These are phyloP conservation scores for Thraustochytrium striatum DNA, from an alignment of 352 stramenopile genomes.

Conservation along the genomic window DNA sequence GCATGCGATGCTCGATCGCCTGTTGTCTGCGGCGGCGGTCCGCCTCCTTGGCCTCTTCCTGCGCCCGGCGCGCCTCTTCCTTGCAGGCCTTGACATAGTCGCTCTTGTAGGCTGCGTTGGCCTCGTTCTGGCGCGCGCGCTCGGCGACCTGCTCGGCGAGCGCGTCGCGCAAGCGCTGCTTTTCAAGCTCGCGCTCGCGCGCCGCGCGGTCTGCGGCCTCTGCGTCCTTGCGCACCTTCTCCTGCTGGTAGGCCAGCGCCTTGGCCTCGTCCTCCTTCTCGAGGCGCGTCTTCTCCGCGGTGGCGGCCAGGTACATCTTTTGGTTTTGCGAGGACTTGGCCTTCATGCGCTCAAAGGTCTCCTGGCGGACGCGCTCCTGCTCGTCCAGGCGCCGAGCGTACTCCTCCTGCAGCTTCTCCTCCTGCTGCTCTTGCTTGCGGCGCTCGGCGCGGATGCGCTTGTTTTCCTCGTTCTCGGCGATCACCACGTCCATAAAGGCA, in stretches of 20 bases:
- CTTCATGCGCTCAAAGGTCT: slow-evolving; percentile 44
- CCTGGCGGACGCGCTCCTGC: slow-evolving; percentile 34
- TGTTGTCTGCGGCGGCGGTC: slow-evolving; percentile 1
- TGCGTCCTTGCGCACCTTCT: background rate
- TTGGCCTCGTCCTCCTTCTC: slow-evolving; percentile 31
- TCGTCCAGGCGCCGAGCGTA: slow-evolving; percentile 35
- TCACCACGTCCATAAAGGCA: slow-evolving; percentile 18
- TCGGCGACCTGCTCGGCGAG: slow-evolving; percentile 34
- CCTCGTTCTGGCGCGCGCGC: background rate
- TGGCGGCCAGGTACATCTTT: slow-evolving; percentile 28
- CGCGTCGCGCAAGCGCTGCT: slow-evolving; percentile 17
- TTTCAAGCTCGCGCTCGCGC: slow-evolving; percentile 24
- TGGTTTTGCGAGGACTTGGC: slow-evolving; percentile 41
- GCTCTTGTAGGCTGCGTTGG: slow-evolving; percentile 6
- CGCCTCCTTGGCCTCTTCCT: background rate
- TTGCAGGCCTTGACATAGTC: background rate
- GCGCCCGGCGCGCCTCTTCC: background rate
- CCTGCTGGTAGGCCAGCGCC: slow-evolving; percentile 28
- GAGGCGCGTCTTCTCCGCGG: background rate
- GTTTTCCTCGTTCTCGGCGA: slow-evolving; percentile 29
- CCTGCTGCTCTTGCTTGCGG: background rate
- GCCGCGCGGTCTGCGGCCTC: slow-evolving; percentile 4
- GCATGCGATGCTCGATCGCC: background rate
- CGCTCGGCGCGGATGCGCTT: slow-evolving; percentile 9
- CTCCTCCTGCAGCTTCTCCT: slow-evolving; percentile 40